phyloP scores from a whole-genome alignment of 2,329 filamentous ascomycete genomes.

The Fusarium sacchari region DNA sequence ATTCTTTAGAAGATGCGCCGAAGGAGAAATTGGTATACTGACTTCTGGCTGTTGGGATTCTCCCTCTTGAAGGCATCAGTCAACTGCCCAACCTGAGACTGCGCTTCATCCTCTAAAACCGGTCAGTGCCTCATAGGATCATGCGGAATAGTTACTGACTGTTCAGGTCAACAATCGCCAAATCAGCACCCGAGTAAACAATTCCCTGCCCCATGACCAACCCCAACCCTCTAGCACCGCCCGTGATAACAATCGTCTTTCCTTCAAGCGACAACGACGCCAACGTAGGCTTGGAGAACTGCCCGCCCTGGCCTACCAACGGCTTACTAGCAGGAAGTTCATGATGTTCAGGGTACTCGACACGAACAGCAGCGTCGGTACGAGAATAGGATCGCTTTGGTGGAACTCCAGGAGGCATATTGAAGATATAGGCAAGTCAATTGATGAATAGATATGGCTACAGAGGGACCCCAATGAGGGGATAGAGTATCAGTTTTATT shows the following conservation, averaged over 20 bases:
- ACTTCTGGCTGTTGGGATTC: slow-evolving; percentile 78
- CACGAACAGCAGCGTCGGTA: slow-evolving; percentile 80
- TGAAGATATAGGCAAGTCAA: neutral
- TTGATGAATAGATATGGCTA: neutral
- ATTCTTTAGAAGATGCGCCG: neutral
- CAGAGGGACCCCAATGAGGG: neutral
- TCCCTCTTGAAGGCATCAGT: slow-evolving; percentile 79
- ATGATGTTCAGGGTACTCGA: slow-evolving; percentile 80
- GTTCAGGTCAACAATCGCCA: slow-evolving; percentile 94
- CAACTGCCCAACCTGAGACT: slow-evolving; percentile 77
- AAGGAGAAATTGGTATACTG: slow-evolving; percentile 28
- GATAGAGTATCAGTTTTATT: neutral
- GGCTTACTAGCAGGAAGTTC: slow-evolving; percentile 76
- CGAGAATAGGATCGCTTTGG: slow-evolving; percentile 67
- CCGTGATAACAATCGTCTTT: slow-evolving; percentile 85
- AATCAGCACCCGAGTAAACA: slow-evolving; percentile 85
- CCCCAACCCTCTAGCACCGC: slow-evolving; percentile 87
- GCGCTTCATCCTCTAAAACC: slow-evolving; percentile 78
- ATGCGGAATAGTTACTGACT: slow-evolving; percentile 63
- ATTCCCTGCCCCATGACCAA: slow-evolving; percentile 93
- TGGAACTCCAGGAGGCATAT: slow-evolving; percentile 23
- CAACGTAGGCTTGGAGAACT: slow-evolving; percentile 85
- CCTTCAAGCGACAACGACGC: slow-evolving; percentile 86
- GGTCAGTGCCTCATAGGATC: slow-evolving; percentile 2
- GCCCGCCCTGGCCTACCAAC: slow-evolving; percentile 78